A percentile compares a stretch with the other conserved stretches of the same genome.
Evolutionary conservation across 2,329 filamentous ascomycete genomes (phyloP).

Genomic region (Annulohypoxylon truncatum): DNA sequence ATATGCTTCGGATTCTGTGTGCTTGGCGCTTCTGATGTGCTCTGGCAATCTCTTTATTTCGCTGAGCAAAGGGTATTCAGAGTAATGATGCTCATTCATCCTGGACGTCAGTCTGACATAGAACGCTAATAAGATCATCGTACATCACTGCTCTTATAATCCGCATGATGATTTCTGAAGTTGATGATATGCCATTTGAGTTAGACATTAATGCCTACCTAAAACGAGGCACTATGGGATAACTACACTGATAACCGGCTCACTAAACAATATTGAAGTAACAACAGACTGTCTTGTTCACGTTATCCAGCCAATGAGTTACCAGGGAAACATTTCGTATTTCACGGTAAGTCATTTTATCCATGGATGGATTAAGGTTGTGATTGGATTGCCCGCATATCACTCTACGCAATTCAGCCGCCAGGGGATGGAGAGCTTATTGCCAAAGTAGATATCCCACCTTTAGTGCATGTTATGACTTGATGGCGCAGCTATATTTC

Average conservation of each 20-base stretch:
- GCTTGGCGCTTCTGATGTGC: not conserved
- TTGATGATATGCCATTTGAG: too few species aligned
- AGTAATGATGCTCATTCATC: not conserved
- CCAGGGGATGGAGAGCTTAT: conserved; percentile 32
- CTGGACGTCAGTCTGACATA: not conserved
- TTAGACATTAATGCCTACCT: not conserved
- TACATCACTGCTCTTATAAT: not conserved
- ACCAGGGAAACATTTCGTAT: conserved; percentile 5
- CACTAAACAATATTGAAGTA: conserved; percentile 2
- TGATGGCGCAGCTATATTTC: not conserved
- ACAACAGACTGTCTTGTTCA: not conserved
- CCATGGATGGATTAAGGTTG: conserved; percentile 23
- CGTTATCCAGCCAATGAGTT: conserved; percentile 22
- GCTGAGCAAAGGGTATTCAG: not conserved
- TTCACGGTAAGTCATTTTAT: conserved; percentile 26
- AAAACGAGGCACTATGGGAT: too few species aligned
- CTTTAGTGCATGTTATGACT: not conserved
- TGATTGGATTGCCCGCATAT: conserved; percentile 15
- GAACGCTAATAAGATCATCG: not conserved
- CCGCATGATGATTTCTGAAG: not conserved
- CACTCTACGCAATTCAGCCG: conserved; percentile 38
- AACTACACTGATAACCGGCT: not conserved
- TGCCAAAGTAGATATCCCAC: conserved; percentile 29
- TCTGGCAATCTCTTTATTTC: not conserved
- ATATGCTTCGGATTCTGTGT: not conserved